Evolutionary conservation across 2,329 filamentous ascomycete genomes (phyloP), one percentile per base, ranked within the genome.

Genomic region (Chrysoporthe austroafricana): DNA sequence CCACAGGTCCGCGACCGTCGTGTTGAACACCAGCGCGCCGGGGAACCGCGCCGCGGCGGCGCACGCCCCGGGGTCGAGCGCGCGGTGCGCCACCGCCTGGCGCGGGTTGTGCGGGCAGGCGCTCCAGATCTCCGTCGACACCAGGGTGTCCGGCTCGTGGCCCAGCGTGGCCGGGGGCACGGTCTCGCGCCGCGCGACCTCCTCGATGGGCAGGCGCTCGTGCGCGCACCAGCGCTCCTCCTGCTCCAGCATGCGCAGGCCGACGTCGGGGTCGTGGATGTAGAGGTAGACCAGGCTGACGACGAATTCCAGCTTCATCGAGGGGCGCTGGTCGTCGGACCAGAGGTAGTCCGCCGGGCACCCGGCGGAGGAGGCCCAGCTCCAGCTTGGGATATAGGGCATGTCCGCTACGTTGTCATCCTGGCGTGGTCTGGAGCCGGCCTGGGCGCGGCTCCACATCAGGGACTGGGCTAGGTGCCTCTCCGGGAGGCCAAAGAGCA

Each of bases 301-400:
- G 54, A 57, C 32, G 13, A 34, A 14, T 8, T 6, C 36, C 26
- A 57, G 26, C 26, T 57, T 36, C 8, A 34, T 3, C 8, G 4
- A 4, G 14, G 54, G 54, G 26, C 18, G 26, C 5, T 13, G 14
- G 59, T 46, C 59, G 43, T 34, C 59, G 59, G 42, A 8, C 59
- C 59, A 61, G 42, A 34, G 21, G 42, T 48, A 61, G 43, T 61
- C 59, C 13, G 21, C 16, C 16, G 59, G 21, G 36, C 18, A 43
- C 6, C 43, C 43, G 1, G 42, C 43, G 4, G 59, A 61, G 4
- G 59, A 61, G 21, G 59, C 59, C 59, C 59, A 61, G 42, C 59
- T 61, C 59, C 59, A 61, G 59, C 59, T 61, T 11, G 59, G 59
- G n/a, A 61, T 34, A 18, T 61, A 61, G 39, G 42, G 18, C 16